Percentiles rank a stretch among this genome's conserved stretches.
Evolutionary conservation across 1,284 basidiomycete species (phyloP).

Genomic region (Thelephora terrestris): DNA sequence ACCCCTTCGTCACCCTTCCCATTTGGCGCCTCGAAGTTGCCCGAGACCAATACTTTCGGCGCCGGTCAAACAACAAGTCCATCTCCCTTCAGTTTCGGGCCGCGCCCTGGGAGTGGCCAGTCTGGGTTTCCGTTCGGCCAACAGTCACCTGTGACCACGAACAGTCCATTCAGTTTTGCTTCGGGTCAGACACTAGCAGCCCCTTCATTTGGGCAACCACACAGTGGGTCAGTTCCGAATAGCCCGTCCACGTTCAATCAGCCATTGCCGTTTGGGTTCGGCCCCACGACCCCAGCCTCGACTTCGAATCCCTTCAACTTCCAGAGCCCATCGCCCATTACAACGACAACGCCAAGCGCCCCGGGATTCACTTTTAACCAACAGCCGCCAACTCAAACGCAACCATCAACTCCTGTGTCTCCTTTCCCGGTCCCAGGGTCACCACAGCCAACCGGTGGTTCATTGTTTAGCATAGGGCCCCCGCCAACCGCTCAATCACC

Average conservation of each 20-base stretch:
- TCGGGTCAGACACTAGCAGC: slow-evolving; percentile 8
- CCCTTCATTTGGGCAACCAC: slow-evolving; percentile 21
- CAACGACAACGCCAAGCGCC: slow-evolving; percentile 13
- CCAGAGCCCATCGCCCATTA: slow-evolving; percentile 26
- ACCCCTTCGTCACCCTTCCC: slow-evolving; percentile 5
- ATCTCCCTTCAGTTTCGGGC: slow-evolving; percentile 16
- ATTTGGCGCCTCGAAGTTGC: slow-evolving; percentile 8
- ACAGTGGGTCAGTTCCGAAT: slow-evolving; percentile 14
- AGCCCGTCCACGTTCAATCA: slow-evolving; percentile 21
- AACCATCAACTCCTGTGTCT: slow-evolving; percentile 11
- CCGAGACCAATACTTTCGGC: slow-evolving; percentile 3
- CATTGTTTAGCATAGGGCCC: slow-evolving; percentile 24
- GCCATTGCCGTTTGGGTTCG: slow-evolving; percentile 18
- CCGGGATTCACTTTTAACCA: slow-evolving; percentile 19
- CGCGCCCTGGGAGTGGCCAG: slow-evolving; percentile 16
- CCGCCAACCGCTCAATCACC: slow-evolving; percentile 7
- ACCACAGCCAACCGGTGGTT: slow-evolving; percentile 13
- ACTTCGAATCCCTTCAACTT: slow-evolving; percentile 23
- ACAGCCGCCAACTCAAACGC: slow-evolving; percentile 10
- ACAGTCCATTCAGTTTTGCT: slow-evolving; percentile 16
- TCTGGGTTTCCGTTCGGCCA: slow-evolving; percentile 15
- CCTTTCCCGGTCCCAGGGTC: slow-evolving; percentile 18
- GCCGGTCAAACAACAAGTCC: slow-evolving; percentile 11
- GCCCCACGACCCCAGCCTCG: slow-evolving; percentile 9
- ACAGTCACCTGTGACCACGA: slow-evolving; percentile 11